phyloP scores from a whole-genome alignment of 202 grass and related monocot genomes.

The Carex arenaria region DNA sequence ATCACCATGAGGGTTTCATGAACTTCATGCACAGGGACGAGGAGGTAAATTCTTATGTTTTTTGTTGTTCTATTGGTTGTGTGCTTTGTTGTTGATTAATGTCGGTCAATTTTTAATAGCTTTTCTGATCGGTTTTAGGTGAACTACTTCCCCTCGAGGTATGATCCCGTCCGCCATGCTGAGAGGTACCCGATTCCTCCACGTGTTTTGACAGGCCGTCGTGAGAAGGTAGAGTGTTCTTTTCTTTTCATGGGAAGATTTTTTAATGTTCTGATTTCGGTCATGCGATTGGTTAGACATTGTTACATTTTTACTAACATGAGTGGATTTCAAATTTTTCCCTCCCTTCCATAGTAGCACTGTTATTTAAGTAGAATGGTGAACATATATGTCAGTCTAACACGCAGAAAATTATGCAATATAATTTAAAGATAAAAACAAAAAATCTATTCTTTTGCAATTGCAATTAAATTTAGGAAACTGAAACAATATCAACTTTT shows the following conservation, averaged over 20 bases:
- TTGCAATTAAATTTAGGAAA: neutral
- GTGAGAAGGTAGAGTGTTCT: slow-evolving; percentile 54
- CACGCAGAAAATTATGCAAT: neutral
- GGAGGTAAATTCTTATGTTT: slow-evolving; percentile 39
- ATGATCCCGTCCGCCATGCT: slow-evolving; percentile 69
- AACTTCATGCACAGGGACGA: slow-evolving; percentile 99
- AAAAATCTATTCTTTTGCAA: neutral
- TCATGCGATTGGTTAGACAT: neutral
- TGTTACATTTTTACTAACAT: neutral
- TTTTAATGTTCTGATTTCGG: neutral
- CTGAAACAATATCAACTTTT: neutral
- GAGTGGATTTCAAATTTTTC: neutral
- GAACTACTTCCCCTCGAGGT: slow-evolving; percentile 94
- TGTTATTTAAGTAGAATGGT: neutral
- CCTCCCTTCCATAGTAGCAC: neutral
- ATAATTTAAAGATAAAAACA: neutral
- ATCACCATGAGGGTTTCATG: slow-evolving; percentile 90
- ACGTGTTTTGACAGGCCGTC: slow-evolving; percentile 41
- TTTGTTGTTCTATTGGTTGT: neutral
- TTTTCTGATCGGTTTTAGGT: slow-evolving; percentile 29
- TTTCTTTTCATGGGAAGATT: neutral
- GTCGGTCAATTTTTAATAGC: neutral
- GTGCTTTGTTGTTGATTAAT: slow-evolving; percentile 5
- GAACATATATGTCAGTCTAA: neutral
- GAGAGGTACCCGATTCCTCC: slow-evolving; percentile 73